These are phyloP conservation scores for Litchi chinensis DNA, from an alignment of 345 rosid species.

Conservation along the genomic window DNA sequence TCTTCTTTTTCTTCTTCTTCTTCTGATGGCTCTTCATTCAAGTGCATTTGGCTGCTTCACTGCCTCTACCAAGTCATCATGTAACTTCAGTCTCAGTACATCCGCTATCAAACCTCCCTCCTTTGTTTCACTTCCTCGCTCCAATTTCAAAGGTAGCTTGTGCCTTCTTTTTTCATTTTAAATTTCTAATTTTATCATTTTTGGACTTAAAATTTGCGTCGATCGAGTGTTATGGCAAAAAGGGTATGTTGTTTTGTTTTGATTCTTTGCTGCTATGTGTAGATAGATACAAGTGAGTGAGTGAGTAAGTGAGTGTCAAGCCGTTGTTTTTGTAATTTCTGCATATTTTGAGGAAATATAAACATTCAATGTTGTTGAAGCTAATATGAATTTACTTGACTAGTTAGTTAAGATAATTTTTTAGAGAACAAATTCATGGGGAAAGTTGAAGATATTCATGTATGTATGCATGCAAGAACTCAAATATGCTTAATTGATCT, in stretches of 20 bases:
- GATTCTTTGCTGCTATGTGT: background rate
- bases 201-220: background rate
- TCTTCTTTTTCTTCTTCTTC: background rate
- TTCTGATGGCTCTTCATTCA: conserved; percentile 41
- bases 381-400: too few species aligned
- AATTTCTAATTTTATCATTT: background rate
- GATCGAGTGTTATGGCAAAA: background rate
- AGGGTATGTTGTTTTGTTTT: background rate
- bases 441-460: too few species aligned
- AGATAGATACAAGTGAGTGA: background rate
- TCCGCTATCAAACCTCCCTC: conserved; percentile 30
- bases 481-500: background rate
- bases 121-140: conserved; percentile 25
- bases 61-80: conserved; percentile 17
- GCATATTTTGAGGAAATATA: background rate
- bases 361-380: background rate
- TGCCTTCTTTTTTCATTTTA: background rate
- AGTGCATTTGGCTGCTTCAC: conserved; percentile 29
- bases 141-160: conserved; percentile 28
- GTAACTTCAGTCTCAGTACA: conserved; percentile 17
- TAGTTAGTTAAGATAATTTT: too few species aligned
- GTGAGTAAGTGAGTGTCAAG: background rate
- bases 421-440: too few species aligned
- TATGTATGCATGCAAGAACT: background rate
- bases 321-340: background rate